Evolutionary conservation across 176 grass and related monocot genomes (phyloP).

Genomic region (Paspalum vaginatum): DNA sequence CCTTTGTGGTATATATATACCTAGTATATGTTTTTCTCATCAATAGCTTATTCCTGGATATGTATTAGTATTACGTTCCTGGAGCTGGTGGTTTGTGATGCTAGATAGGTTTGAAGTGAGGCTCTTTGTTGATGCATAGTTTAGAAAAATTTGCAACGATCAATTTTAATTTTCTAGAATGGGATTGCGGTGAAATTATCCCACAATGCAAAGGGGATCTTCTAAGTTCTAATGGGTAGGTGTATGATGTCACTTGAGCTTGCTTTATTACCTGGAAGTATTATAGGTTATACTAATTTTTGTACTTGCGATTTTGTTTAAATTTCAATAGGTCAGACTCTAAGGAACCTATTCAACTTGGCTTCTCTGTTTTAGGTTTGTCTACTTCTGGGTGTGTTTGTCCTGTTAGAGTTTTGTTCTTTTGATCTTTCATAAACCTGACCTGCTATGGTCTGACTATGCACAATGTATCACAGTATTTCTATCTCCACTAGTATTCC

Average conservation of each 20-base stretch:
- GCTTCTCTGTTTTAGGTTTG: background rate
- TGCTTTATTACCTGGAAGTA: too few species aligned
- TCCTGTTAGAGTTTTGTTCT: background rate
- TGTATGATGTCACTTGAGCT: too few species aligned
- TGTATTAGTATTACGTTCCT: background rate
- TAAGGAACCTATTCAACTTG: background rate
- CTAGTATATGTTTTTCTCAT: too few species aligned
- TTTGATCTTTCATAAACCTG: background rate
- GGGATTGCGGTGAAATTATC: background rate
- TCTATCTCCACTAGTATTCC: background rate
- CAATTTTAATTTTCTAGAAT: background rate
- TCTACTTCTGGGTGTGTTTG: background rate
- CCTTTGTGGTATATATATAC: too few species aligned
- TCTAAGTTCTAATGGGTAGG: too few species aligned
- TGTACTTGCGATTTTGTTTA: background rate
- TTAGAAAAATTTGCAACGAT: background rate
- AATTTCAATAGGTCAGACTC: background rate
- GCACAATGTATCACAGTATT: too few species aligned
- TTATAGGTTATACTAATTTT: background rate
- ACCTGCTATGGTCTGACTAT: background rate
- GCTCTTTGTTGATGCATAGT: too few species aligned
- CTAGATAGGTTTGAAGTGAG: background rate
- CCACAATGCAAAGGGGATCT: background rate
- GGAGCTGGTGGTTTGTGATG: background rate
- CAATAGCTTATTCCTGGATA: background rate